These are phyloP conservation scores for Agrostemma githago DNA, from an alignment of 148 eudicot genomes.

Conservation along the genomic window DNA sequence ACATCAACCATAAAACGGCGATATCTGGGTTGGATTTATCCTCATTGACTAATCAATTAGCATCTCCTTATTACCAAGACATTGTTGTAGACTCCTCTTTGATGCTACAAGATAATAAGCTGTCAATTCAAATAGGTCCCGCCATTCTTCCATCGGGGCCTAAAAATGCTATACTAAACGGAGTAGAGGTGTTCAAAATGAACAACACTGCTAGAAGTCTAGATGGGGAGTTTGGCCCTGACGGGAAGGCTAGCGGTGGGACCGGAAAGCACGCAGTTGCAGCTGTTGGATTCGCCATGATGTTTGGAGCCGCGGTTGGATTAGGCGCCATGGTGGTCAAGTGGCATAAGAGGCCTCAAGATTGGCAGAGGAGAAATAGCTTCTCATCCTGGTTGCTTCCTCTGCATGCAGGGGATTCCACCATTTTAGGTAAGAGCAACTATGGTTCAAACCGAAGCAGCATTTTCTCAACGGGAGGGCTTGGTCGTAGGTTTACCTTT, in stretches of 20 bases:
- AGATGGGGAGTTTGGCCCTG: constrained; percentile 66
- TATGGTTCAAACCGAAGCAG: constrained; percentile 53
- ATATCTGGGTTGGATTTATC: constrained; percentile 64
- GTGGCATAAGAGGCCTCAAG: constrained; percentile 79
- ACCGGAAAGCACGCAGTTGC: constrained; percentile 43
- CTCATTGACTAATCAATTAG: constrained; percentile 39
- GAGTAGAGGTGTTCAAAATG: constrained; percentile 65
- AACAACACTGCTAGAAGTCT: constrained; percentile 66
- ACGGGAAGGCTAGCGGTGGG: constrained; percentile 29
- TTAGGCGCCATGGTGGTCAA: constrained; percentile 82
- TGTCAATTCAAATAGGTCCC: constrained; percentile 59
- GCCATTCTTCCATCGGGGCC: constrained; percentile 35
- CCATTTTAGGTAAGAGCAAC: constrained; percentile 46
- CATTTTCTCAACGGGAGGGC: constrained; percentile 51
- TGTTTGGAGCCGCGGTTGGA: constrained; percentile 90
- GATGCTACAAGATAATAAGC: constrained; percentile 31
- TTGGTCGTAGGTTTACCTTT: constrained; percentile 64
- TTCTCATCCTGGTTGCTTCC: constrained; percentile 89
- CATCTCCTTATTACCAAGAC: constrained; percentile 56
- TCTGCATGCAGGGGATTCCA: constrained; percentile 61
- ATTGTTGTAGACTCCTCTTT: constrained; percentile 48
- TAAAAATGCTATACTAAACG: constrained; percentile 63
- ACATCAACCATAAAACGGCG: constrained; percentile 47
- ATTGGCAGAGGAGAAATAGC: constrained; percentile 75
- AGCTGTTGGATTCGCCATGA: constrained; percentile 83